These are phyloP conservation scores for Omphalotus olearius DNA, from an alignment of 1,284 basidiomycete species.

Conservation along the genomic window DNA sequence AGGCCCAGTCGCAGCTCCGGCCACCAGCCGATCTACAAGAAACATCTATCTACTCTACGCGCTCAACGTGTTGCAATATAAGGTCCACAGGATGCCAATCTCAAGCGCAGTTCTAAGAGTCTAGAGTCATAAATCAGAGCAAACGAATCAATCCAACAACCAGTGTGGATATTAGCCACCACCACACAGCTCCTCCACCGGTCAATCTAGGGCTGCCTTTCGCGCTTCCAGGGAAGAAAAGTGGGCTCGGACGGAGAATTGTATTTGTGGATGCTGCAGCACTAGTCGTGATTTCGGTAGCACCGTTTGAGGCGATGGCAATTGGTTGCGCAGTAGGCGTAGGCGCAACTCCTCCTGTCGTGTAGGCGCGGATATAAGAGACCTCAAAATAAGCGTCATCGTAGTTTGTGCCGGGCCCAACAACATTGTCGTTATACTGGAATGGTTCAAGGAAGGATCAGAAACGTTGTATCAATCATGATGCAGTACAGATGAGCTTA, in stretches of 20 bases:
- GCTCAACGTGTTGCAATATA: too few species aligned
- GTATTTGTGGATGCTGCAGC: not conserved
- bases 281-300: not conserved
- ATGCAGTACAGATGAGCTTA: not conserved
- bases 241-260: not conserved
- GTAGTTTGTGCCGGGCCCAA: slow-evolving; percentile 14
- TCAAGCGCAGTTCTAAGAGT: too few species aligned
- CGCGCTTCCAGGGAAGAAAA: slow-evolving; percentile 7
- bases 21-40: too few species aligned
- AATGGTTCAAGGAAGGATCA: not conserved
- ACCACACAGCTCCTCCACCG: too few species aligned
- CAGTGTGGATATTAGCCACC: too few species aligned
- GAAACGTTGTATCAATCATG: not conserved
- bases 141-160: too few species aligned
- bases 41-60: too few species aligned
- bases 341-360: slow-evolving; percentile 12
- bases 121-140: too few species aligned
- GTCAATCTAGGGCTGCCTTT: too few species aligned
- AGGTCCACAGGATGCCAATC: too few species aligned
- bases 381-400: slow-evolving; percentile 16
- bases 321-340: slow-evolving; percentile 6
- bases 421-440: slow-evolving; percentile 15
- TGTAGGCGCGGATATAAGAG: slow-evolving; percentile 14
- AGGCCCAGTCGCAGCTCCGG: too few species aligned
- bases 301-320: not conserved